These are phyloP conservation scores for Myriosclerotinia scirpicola DNA, from an alignment of 2,329 filamentous ascomycete genomes.

Conservation along the genomic window DNA sequence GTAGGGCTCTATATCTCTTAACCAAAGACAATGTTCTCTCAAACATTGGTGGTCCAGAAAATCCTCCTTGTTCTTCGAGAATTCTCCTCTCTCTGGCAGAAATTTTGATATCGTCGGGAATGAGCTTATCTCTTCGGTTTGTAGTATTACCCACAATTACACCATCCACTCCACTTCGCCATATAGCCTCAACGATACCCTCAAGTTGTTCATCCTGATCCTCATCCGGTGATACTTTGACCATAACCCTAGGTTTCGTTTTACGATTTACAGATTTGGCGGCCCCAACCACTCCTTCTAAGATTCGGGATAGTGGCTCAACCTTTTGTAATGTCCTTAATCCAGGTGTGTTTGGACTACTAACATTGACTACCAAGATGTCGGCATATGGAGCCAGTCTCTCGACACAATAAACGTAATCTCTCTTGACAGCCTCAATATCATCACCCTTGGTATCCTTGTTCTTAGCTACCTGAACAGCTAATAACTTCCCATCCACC, in stretches of 20 bases:
- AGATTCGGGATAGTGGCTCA: slow-evolving; percentile 76
- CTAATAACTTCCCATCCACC: slow-evolving; percentile 71
- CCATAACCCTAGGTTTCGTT: slow-evolving; percentile 82
- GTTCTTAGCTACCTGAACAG: slow-evolving; percentile 96
- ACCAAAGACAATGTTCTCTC: slow-evolving; percentile 77
- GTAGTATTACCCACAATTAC: slow-evolving; percentile 98
- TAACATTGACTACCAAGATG: slow-evolving; percentile 96
- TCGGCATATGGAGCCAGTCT: slow-evolving; percentile 85
- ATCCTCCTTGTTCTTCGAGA: slow-evolving; percentile 78
- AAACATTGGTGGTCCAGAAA: slow-evolving; percentile 89
- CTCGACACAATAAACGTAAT: slow-evolving; percentile 88
- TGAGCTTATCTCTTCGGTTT: slow-evolving; percentile 70
- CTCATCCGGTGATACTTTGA: slow-evolving; percentile 97
- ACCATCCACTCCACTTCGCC: slow-evolving; percentile 82
- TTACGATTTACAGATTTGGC: slow-evolving; percentile 68
- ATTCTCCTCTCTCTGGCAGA: slow-evolving; percentile 64
- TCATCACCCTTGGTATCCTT: slow-evolving; percentile 85
- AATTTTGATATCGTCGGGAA: slow-evolving; percentile 66
- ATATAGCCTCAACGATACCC: slow-evolving; percentile 85
- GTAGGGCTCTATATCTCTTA: slow-evolving; percentile 69
- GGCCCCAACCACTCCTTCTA: slow-evolving; percentile 79
- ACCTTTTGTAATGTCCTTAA: slow-evolving; percentile 82
- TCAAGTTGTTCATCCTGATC: slow-evolving; percentile 80
- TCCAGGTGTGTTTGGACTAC: slow-evolving; percentile 92
- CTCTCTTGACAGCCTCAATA: slow-evolving; percentile 74